Evolutionary conservation across 2,329 filamentous ascomycete species (phyloP).

Genomic region (Talaromyces sp.): DNA sequence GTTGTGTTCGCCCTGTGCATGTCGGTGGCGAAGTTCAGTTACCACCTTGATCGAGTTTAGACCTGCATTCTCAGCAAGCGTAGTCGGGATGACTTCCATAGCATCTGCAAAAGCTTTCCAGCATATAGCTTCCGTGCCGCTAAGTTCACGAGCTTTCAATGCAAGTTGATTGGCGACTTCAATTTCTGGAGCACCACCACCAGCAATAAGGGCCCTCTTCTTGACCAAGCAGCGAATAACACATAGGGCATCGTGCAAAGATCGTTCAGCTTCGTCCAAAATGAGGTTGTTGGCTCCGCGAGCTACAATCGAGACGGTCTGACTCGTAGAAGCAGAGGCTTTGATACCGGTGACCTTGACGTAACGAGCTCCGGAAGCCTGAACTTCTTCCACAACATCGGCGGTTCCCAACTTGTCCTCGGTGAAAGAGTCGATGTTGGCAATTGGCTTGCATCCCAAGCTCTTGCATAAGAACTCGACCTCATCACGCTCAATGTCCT

Average conservation of each 20-base stretch:
- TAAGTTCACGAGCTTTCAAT: slow-evolving; percentile 75
- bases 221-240: slow-evolving; percentile 97
- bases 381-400: slow-evolving; percentile 88
- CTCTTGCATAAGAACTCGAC: slow-evolving; percentile 99
- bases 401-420: slow-evolving; percentile 96
- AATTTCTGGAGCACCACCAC: slow-evolving; percentile 93
- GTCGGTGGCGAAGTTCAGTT: slow-evolving; percentile 87
- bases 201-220: slow-evolving; percentile 98
- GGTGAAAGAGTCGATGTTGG: slow-evolving; percentile 96
- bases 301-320: slow-evolving; percentile 92
- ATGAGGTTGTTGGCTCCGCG: slow-evolving; percentile 93
- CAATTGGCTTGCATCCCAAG: slow-evolving; percentile 97
- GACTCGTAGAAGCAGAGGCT: slow-evolving; percentile 54
- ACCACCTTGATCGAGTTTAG: slow-evolving; percentile 99
- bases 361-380: slow-evolving; percentile 82
- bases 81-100: slow-evolving; percentile 94
- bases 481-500: slow-evolving; percentile 97
- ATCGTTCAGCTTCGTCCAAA: slow-evolving; percentile 94
- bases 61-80: slow-evolving; percentile 93
- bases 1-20: slow-evolving; percentile 92
- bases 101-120: slow-evolving; percentile 99
- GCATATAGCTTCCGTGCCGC: slow-evolving; percentile 93
- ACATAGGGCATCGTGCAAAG: slow-evolving; percentile 93
- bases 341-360: slow-evolving; percentile 94
- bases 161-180: slow-evolving; percentile 87